phyloP scores from a whole-genome alignment of 2,329 filamentous ascomycete species.

The Ophiostoma sp. region DNA sequence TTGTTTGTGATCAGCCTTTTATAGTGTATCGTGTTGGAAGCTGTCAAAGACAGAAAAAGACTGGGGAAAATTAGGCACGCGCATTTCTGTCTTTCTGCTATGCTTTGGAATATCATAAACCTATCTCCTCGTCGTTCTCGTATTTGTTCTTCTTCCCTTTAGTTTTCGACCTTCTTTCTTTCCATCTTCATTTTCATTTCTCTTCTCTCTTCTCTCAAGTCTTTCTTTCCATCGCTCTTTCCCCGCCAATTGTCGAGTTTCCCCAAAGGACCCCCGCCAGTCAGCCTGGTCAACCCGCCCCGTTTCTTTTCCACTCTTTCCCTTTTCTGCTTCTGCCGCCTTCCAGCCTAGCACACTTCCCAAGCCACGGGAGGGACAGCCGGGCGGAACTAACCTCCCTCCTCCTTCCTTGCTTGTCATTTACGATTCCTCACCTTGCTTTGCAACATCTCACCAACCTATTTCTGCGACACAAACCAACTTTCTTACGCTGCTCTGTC shows the following conservation, averaged over 20 bases:
- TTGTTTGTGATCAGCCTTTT: not conserved
- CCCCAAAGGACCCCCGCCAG: constrained; percentile 13
- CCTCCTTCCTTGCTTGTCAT: not conserved
- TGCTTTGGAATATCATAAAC: not conserved
- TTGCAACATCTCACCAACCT: not conserved
- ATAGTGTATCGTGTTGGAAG: not conserved
- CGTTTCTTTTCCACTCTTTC: not conserved
- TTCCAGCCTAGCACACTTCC: not conserved
- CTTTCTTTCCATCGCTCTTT: not conserved
- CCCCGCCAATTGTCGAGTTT: not conserved
- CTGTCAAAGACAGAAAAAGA: not conserved
- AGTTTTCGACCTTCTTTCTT: not conserved
- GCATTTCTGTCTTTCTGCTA: not conserved
- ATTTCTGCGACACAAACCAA: not conserved
- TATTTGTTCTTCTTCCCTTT: not conserved
- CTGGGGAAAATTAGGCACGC: not conserved
- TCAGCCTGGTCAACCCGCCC: constrained; percentile 21
- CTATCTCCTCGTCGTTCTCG: no score
- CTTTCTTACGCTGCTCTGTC: not conserved
- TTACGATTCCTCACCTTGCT: not conserved
- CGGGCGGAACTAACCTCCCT: not conserved
- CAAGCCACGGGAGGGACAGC: constrained; percentile 10
- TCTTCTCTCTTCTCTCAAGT: not conserved
- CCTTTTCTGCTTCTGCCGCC: not conserved
- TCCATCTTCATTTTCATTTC: not conserved